Base-by-base conservation (phyloP, 345 rosid species). In the Acer saccharum region DNA sequence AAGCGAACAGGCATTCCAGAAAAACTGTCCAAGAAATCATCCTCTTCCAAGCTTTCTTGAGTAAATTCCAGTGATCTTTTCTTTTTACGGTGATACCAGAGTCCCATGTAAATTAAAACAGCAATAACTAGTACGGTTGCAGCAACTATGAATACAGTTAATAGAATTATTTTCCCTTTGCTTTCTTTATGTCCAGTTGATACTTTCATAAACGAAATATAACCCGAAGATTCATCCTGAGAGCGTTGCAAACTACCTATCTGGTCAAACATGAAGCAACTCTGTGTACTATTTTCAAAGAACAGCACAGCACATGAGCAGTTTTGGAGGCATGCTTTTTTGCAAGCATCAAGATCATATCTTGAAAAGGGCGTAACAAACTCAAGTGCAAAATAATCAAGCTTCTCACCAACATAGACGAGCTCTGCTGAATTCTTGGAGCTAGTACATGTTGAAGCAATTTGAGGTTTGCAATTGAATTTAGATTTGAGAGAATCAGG, bases 241-340 rank as follows among this genome's bases (percentile, higher is more conserved):
- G 88, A 14, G 17, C 86, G 88, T 68, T 77, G 69, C 29, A 86
- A 85, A 76, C 81, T 79, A 69, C 88, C 93, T 13, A 89, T 44
- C 65, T 77, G 82, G 27, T 89, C 88, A 79, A 89, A 89, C 78
- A 87, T 16, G 68, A 84, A 89, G 83, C 93, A 89, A 48, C 69
- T 58, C 10, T 83, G 73, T 0, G 85, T 78, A 65, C 79, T 79
- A 63, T 78, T 78, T 44, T 89, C 80, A 63, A 87, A 87, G 86
- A 89, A 88, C 41, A 89, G 68, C 70, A 77, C 89, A 58, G 72
- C 23, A 66, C 90, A 87, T 58, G 93, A 86, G 79, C 93, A 89
- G 65, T 81, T 86, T 21, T 25, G 68, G 16, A 43, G 81, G 79
- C 93, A 89, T 67, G 91, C 87, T 54, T 83, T 84, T 54, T 17